Base-by-base conservation (phyloP, 2,329 filamentous ascomycete species). In the Phialemoniopsis sp. region DNA sequence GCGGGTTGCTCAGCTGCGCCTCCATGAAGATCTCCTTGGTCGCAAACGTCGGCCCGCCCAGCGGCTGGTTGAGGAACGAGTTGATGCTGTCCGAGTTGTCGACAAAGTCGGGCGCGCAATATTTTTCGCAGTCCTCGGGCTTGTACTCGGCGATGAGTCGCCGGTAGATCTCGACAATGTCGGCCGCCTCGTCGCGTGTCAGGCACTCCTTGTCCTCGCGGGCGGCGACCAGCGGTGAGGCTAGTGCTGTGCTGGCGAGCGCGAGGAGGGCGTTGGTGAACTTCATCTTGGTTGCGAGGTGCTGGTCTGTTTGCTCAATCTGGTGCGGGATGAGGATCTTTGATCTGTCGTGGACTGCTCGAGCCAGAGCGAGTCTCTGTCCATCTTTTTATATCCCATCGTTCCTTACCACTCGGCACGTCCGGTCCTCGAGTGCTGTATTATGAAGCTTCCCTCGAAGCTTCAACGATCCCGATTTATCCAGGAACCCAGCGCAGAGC, bases 61-160 rank as follows among this genome's bases (percentile, higher is more conserved):
- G 52, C n/a, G 56, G 53, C 38, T 45, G 44, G 47, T 51, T 43
- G 40, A 54, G 48, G 48, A 59, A 55, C 38, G 46, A 53, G 52
- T 58, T 58, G 52, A 59, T 58, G 46, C 54, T 57, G 52, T 58
- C 55, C 38, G 55, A 57, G 37, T 49, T 46, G 48, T 58, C 55
- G 42, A 53, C 53, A 31, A 58, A 58, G 32, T 44, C 38, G 29
- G 50, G 44, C 38, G 53, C 49, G 43, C 53, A 52, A 48, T 57
- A 57, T 46, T 53, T 57, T 10, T 45, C 47, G 46, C 49, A 51
- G 40, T 49, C 51, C 5, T 44, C 47, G 29, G 47, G 46, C 32
- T 40, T 46, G 49, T 58, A 59, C 39, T 52, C 49, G 46, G 54
- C 48, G 45, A 59, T 59, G 15, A 57, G 49, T 31, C 46, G 46